A percentile compares a stretch with the other conserved stretches of the same genome.
These are phyloP conservation scores for Tetracladium marchalianum DNA, from an alignment of 495 filamentous ascomycete genomes.

Conservation along the genomic window DNA sequence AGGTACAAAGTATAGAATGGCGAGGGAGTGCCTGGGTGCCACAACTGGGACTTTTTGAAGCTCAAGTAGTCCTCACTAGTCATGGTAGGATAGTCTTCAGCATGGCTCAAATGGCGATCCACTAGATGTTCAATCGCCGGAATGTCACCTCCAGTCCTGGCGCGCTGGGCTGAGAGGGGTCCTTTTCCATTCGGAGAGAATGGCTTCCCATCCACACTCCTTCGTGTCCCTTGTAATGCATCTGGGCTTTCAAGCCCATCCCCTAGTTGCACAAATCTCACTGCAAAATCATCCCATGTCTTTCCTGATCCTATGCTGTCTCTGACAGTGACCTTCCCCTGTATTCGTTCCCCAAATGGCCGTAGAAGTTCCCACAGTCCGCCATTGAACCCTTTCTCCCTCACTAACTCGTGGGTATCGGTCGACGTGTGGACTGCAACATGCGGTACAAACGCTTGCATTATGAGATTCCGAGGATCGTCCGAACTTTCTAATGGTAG, in stretches of 20 bases:
- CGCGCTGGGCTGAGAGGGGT: conserved; percentile 6
- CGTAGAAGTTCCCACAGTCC: conserved; percentile 78
- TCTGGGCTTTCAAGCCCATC: conserved; percentile 49
- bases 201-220: conserved; percentile 20
- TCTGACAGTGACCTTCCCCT: conserved; percentile 79
- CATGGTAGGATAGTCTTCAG: conserved; percentile 34
- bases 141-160: conserved; percentile 19
- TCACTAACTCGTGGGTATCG: conserved; percentile 72
- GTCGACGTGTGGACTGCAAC: conserved; percentile 73
- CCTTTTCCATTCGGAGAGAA: conserved; percentile 16
- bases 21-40: conserved; percentile 30
- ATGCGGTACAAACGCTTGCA: conserved; percentile 77
- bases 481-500: conserved; percentile 36
- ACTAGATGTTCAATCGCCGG: conserved; percentile 39
- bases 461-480: conserved; percentile 64
- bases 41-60: conserved; percentile 24
- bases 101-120: conserved; percentile 39
- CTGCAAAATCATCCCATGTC: conserved; percentile 80
- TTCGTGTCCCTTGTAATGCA: conserved; percentile 21
- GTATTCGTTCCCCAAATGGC: conserved; percentile 83
- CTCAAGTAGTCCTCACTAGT: conserved; percentile 24
- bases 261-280: conserved; percentile 66
- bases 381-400: conserved; percentile 72
- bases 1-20: conserved; percentile 77
- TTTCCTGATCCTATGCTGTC: conserved; percentile 78